phyloP scores from a whole-genome alignment of 352 stramenopile species.

The Phytophthora aleatoria region DNA sequence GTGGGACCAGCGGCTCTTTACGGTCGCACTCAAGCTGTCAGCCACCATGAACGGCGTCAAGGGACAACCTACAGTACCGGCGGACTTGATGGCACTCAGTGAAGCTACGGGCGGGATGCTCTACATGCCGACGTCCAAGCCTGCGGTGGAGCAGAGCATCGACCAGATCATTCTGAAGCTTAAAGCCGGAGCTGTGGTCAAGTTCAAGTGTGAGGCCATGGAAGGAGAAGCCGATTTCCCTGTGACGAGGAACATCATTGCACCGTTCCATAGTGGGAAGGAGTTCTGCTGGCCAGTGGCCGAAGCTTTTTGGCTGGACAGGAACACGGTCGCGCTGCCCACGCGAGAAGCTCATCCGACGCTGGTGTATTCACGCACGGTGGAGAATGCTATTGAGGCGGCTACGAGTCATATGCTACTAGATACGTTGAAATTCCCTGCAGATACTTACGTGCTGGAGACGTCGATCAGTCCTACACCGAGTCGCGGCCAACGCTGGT shows the following conservation, averaged over 20 bases:
- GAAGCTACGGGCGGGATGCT: constrained; percentile 85
- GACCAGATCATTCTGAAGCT: constrained; percentile 86
- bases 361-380: constrained; percentile 67
- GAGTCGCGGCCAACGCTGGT: constrained; percentile 76
- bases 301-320: constrained; percentile 86
- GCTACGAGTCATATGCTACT: constrained; percentile 89
- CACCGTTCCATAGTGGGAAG: constrained; percentile 69
- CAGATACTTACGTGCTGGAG: constrained; percentile 80
- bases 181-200: constrained; percentile 82
- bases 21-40: constrained; percentile 83
- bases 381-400: constrained; percentile 80
- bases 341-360: constrained; percentile 79
- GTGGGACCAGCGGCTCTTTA: constrained; percentile 88
- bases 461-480: constrained; percentile 57
- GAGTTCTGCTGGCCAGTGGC: constrained; percentile 87
- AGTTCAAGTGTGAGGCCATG: constrained; percentile 71
- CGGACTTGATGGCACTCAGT: constrained; percentile 86
- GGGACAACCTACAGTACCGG: constrained; percentile 50
- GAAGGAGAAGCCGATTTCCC: constrained; percentile 59
- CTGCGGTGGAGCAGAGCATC: constrained; percentile 81
- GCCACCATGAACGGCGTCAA: constrained; percentile 59
- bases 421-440: constrained; percentile 88
- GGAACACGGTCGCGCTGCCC: constrained; percentile 75
- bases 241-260: constrained; percentile 68
- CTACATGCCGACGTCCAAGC: constrained; percentile 83